Evolutionary conservation across 1,139 yeast genomes (phyloP).

Genomic region (Pichia sp.): DNA sequence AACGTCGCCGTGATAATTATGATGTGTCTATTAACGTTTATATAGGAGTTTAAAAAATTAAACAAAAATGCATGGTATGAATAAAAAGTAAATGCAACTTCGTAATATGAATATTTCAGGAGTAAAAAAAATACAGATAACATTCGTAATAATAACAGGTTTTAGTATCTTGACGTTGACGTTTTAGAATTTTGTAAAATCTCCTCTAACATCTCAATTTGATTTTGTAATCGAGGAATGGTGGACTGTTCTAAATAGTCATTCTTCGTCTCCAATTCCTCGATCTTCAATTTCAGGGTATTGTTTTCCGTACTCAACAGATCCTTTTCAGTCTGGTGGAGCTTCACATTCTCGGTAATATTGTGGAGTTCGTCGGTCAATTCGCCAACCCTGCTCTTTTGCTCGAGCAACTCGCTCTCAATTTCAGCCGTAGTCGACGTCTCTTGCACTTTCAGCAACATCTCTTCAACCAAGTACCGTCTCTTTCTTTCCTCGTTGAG

Average conservation of each 20-base stretch:
- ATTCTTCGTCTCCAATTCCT: slow-evolving; percentile 40
- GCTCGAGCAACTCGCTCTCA: slow-evolving; percentile 3
- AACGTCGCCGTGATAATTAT: too few species aligned
- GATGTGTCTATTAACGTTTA: too few species aligned
- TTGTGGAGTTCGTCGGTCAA: slow-evolving; percentile 5
- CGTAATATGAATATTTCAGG: too few species aligned
- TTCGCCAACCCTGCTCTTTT: slow-evolving; percentile 30
- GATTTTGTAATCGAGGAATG: slow-evolving; percentile 28
- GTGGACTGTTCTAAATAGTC: slow-evolving; percentile 37
- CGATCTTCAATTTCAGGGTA: slow-evolving; percentile 38
- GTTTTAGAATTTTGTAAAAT: background rate
- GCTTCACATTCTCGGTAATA: slow-evolving; percentile 32
- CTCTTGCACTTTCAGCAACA: slow-evolving; percentile 21
- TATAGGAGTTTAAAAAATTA: too few species aligned
- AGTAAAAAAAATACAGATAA: too few species aligned
- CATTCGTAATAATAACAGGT: too few species aligned
- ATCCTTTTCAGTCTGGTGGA: slow-evolving; percentile 17
- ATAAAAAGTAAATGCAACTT: background rate
- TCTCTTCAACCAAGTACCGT: slow-evolving; percentile 66
- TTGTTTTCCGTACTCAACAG: slow-evolving; percentile 40
- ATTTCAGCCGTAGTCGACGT: slow-evolving; percentile 39
- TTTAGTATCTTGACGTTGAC: too few species aligned
- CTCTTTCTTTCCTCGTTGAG: slow-evolving; percentile 63
- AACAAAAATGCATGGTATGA: background rate
- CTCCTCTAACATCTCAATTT: slow-evolving; percentile 30